Evolutionary conservation across 148 eudicot species (phyloP), one percentile per base, ranked within the genome.

Genomic region (Rhododendron kiyosumense): DNA sequence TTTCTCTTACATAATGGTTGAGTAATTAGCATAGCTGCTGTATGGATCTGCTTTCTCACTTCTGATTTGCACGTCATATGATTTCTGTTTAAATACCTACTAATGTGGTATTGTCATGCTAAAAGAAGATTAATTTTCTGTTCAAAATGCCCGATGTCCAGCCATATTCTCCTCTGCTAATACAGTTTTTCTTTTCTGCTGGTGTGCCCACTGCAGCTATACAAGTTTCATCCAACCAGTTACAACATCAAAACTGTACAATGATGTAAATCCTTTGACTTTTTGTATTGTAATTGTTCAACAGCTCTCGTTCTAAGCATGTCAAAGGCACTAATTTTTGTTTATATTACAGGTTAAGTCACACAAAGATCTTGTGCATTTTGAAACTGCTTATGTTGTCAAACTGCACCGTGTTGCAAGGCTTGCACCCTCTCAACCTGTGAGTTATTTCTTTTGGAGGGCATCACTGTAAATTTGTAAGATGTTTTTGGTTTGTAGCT

Each of bases 341-440:
- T 61, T 82, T 65, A 24, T 89, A 26, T 76, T 88, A 80, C 92
- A 96, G 99, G 92, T 97, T 71, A 95, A 92, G 88, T 90, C 94
- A 59, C 98, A 97, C 88, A 95, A 93, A 85, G 99, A 97, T 91
- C 94, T 95, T 84, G 90, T 87, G 84, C 98, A 94, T 91, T 97
- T 94, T 88, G 99, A 97, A 91, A 97, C 99, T 87, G 92, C 98
- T 49, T 97, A 97, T 90, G 99, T 97, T 36, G 99, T 97, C 57
- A 97, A 97, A 89, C 88, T 97, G 61, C 99, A 97, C 89, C 93
- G 93, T 85, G 88, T 97, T 73, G 98, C 99, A 69, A 93, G 93
- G 86, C 98, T 97, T 85, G 95, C 99, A 84, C 94, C 95, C 36
- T 91, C 92, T 78, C 95, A 93, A 82, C 94, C 99, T 36, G 99